Conservation (phyloP, 768 basidiomycete species). For the Leccinum fibrillosum region DNA sequence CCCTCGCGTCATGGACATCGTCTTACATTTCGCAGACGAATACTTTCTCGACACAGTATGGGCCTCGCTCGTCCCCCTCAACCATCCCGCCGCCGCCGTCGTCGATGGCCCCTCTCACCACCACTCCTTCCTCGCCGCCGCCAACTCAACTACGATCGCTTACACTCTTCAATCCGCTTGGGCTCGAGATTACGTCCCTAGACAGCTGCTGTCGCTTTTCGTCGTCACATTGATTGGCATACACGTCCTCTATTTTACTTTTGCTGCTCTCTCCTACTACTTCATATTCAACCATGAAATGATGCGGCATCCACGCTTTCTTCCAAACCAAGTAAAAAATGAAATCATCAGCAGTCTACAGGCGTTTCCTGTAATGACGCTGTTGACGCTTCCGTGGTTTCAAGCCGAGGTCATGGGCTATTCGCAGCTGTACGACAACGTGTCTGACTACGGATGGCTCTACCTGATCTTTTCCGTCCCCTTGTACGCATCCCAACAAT, state of each 20-base stretch:
- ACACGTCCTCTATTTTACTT: constrained; percentile 80
- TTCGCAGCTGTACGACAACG: constrained; percentile 71
- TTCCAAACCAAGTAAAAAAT: constrained; percentile 77
- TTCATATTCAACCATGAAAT: constrained; percentile 93
- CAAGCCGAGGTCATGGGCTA: constrained; percentile 86
- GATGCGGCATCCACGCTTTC: constrained; percentile 93
- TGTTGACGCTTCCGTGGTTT: constrained; percentile 93
- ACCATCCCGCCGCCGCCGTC: constrained; percentile 39
- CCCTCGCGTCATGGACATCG: constrained; percentile 63
- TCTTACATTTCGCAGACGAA: constrained; percentile 71
- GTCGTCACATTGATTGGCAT: constrained; percentile 78
- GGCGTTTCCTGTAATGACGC: constrained; percentile 79
- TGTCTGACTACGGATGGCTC: constrained; percentile 75
- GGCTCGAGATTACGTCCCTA: constrained; percentile 79
- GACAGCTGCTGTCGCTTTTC: constrained; percentile 72
- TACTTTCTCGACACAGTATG: constrained; percentile 76
- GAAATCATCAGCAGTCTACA: constrained; percentile 77
- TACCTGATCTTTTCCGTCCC: constrained; percentile 69
- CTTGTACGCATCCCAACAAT: constrained; percentile 45
- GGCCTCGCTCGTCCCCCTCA: constrained; percentile 66
- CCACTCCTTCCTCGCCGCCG: constrained; percentile 20
- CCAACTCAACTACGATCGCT: constrained; percentile 39
- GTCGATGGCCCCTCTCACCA: constrained; percentile 20
- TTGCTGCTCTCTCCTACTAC: constrained; percentile 80
- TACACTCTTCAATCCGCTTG: constrained; percentile 60